phyloP scores from a whole-genome alignment of 2,329 filamentous ascomycete species.

The Cladosporium cucumerinum region DNA sequence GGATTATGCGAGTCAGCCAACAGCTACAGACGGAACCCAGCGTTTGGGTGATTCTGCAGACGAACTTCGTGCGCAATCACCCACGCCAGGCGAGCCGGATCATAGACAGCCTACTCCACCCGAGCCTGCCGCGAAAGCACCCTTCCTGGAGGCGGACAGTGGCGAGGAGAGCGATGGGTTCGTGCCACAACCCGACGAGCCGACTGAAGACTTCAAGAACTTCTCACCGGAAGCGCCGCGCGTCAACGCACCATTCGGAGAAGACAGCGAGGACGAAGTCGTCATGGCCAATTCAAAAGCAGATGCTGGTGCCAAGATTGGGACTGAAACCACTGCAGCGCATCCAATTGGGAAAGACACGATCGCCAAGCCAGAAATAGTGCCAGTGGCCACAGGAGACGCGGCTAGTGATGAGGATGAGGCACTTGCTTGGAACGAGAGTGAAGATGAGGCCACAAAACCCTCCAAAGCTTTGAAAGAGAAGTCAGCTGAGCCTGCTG shows the following conservation, averaged over 20 bases:
- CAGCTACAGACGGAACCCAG: neutral
- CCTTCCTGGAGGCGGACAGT: constrained; percentile 19
- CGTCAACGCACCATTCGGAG: neutral
- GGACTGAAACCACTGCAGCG: neutral
- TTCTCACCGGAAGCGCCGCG: neutral
- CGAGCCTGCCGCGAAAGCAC: constrained; percentile 13
- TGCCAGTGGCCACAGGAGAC: neutral
- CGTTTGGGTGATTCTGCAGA: constrained; percentile 46
- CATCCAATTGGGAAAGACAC: too few species aligned
- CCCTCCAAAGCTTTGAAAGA: neutral
- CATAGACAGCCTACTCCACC: constrained; percentile 6
- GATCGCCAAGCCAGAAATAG: neutral
- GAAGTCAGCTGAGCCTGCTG: constrained; percentile 13
- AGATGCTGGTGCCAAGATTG: too few species aligned
- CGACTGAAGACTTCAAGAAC: neutral
- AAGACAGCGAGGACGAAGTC: neutral
- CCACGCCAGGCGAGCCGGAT: constrained; percentile 26
- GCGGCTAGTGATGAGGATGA: constrained; percentile 31
- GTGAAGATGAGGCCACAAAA: constrained; percentile 39
- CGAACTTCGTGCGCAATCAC: constrained; percentile 41
- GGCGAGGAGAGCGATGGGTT: constrained; percentile 19
- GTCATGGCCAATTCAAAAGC: neutral
- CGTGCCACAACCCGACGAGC: constrained; percentile 1
- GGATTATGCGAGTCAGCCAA: constrained; percentile 20
- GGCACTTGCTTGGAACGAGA: constrained; percentile 52